Percentiles rank a stretch among this genome's conserved stretches.
Conservation (phyloP, 163 green algal species). For the Scenedesmus sp. region DNA sequence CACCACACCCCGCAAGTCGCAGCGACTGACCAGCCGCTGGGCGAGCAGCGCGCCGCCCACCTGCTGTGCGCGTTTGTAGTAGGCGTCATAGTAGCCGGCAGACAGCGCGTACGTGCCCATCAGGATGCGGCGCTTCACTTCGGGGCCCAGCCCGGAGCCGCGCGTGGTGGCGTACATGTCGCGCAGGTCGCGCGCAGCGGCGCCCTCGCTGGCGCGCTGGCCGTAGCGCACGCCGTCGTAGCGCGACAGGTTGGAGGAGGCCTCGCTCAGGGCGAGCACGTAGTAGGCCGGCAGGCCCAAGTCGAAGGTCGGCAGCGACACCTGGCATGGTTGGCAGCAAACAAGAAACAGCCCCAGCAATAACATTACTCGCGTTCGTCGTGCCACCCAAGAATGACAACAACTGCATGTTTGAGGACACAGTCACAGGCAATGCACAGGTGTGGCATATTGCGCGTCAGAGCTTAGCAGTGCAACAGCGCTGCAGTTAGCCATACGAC, state of each 20-base stretch:
- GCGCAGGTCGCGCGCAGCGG: constrained; percentile 69
- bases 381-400: too few species aligned
- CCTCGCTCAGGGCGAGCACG: constrained; percentile 94
- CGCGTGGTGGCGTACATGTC: constrained; percentile 78
- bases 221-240: constrained; percentile 97
- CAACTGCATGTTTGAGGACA: too few species aligned
- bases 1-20: neutral
- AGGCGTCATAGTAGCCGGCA: constrained; percentile 96
- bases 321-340: constrained; percentile 59
- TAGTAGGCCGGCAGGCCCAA: constrained; percentile 97
- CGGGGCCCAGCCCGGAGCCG: constrained; percentile 76
- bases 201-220: constrained; percentile 55
- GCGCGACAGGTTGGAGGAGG: constrained; percentile 94
- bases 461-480: too few species aligned
- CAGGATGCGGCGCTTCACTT: constrained; percentile 97
- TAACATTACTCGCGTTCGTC: too few species aligned
- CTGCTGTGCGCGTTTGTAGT: constrained; percentile 96
- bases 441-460: too few species aligned
- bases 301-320: constrained; percentile 87
- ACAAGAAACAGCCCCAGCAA: too few species aligned
- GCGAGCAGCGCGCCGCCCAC: constrained; percentile 55
- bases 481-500: too few species aligned
- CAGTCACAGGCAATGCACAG: too few species aligned
- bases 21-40: neutral
- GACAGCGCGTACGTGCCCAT: constrained; percentile 98